Conservation (phyloP, 768 basidiomycete genomes). For the Macrocybe gigantea region DNA sequence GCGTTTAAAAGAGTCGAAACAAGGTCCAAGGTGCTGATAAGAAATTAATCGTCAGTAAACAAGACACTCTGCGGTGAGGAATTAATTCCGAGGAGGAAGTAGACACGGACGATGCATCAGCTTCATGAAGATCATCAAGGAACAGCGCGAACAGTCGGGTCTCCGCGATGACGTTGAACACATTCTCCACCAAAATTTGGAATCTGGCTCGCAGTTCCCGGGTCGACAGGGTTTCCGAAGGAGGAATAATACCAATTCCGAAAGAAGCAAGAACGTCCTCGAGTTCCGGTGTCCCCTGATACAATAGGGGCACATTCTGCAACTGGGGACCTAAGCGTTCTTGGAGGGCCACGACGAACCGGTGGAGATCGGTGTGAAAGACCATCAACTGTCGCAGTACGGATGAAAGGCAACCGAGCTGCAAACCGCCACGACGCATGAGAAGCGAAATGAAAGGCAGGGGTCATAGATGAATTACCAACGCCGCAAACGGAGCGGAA, state of each 20-base stretch:
- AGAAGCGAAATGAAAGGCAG: not conserved
- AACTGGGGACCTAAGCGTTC: constrained; percentile 65
- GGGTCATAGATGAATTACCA: constrained; percentile 18
- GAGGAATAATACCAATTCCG: constrained; percentile 42
- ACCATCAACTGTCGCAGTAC: constrained; percentile 72
- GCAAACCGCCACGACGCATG: not conserved
- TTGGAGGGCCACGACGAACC: constrained; percentile 54
- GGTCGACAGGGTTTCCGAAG: constrained; percentile 50
- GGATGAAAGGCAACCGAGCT: constrained; percentile 66
- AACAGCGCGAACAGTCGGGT: constrained; percentile 67
- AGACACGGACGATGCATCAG: constrained; percentile 53
- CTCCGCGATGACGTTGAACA: constrained; percentile 64
- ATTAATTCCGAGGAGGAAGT: too few species aligned
- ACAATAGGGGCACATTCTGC: constrained; percentile 62
- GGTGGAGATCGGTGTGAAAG: constrained; percentile 63
- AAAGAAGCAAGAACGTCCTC: constrained; percentile 55
- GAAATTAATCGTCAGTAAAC: constrained; percentile 1
- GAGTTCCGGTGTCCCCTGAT: constrained; percentile 67
- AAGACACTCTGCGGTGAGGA: not conserved
- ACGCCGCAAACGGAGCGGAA: constrained; percentile 62
- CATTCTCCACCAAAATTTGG: constrained; percentile 63
- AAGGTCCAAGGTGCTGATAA: constrained; percentile 56
- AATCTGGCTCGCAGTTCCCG: constrained; percentile 64
- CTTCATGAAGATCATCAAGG: constrained; percentile 70
- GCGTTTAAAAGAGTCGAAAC: constrained; percentile 61